Evolutionary conservation across 257 asterid genomes (phyloP).

Genomic region (Sherardia arvensis): DNA sequence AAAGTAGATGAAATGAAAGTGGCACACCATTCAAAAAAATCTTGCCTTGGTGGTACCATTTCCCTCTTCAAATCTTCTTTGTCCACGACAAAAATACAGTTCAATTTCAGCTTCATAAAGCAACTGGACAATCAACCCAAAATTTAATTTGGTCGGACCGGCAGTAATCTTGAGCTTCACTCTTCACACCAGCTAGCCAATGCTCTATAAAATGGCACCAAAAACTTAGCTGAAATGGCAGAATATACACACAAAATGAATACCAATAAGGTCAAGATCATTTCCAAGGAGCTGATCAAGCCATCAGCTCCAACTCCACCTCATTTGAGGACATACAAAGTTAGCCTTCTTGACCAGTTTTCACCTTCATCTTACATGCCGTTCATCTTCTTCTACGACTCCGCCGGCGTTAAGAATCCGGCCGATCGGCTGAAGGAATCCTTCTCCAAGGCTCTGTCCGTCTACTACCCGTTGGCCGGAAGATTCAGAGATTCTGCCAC

Average conservation of each 20-base stretch:
- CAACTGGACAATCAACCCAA: neutral
- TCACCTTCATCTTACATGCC: constrained; percentile 20
- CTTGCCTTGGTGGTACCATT: neutral
- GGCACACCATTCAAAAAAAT: neutral
- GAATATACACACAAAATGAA: neutral
- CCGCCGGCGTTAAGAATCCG: neutral
- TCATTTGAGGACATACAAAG: constrained; percentile 12
- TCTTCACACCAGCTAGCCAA: neutral
- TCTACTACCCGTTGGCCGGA: constrained; percentile 25
- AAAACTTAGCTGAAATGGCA: neutral
- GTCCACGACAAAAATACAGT: neutral
- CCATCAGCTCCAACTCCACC: constrained; percentile 19
- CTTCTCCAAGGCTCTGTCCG: constrained; percentile 12
- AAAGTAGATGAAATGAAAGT: neutral
- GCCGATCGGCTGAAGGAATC: constrained; percentile 9
- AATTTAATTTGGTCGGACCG: too few species aligned
- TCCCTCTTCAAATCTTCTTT: neutral
- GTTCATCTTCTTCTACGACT: constrained; percentile 15
- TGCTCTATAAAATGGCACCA: neutral
- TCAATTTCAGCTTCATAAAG: neutral
- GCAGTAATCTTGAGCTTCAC: neutral
- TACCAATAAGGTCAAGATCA: constrained; percentile 8
- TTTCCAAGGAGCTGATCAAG: constrained; percentile 10
- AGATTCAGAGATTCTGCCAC: constrained; percentile 10
- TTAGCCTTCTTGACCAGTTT: constrained; percentile 21